Evolutionary conservation across 768 basidiomycete genomes (phyloP).

Genomic region (Trametes cinnabarina): DNA sequence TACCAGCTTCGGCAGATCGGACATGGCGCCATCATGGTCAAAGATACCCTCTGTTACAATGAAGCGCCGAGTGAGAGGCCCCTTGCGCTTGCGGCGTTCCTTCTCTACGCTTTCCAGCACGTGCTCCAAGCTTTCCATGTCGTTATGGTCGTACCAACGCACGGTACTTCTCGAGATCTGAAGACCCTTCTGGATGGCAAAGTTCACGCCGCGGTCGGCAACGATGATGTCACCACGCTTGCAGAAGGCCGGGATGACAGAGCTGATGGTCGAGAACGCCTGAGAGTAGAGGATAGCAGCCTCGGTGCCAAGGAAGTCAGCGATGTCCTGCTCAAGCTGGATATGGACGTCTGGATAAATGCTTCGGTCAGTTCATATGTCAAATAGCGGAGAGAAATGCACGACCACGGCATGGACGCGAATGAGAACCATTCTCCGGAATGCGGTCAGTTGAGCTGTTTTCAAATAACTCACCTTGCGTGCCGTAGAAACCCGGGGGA

Average conservation of each 20-base stretch:
- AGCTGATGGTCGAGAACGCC: constrained; percentile 86
- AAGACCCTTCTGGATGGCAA: constrained; percentile 93
- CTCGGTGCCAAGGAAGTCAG: constrained; percentile 88
- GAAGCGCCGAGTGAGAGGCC: constrained; percentile 84
- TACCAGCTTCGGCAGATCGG: constrained; percentile 89
- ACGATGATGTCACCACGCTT: constrained; percentile 98
- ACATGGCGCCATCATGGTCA: constrained; percentile 90
- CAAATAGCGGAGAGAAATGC: not conserved
- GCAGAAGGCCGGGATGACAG: constrained; percentile 95
- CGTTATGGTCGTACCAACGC: constrained; percentile 96
- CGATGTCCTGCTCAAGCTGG: constrained; percentile 83
- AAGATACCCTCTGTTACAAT: constrained; percentile 98
- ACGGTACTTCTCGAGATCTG: constrained; percentile 90
- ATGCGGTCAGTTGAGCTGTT: no score
- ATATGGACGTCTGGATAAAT: constrained; percentile 78
- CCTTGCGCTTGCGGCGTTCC: constrained; percentile 81
- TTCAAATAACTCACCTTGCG: constrained; percentile 60
- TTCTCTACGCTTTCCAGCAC: constrained; percentile 81
- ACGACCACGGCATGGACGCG: no score
- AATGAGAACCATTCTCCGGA: no score
- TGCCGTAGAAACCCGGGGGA: constrained; percentile 96
- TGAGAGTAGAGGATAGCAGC: constrained; percentile 91
- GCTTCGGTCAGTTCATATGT: not conserved
- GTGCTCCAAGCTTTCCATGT: constrained; percentile 86
- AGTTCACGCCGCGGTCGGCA: constrained; percentile 95